Base-by-base conservation (phyloP, 1,284 basidiomycete species). In the Takashimella koratensis region DNA sequence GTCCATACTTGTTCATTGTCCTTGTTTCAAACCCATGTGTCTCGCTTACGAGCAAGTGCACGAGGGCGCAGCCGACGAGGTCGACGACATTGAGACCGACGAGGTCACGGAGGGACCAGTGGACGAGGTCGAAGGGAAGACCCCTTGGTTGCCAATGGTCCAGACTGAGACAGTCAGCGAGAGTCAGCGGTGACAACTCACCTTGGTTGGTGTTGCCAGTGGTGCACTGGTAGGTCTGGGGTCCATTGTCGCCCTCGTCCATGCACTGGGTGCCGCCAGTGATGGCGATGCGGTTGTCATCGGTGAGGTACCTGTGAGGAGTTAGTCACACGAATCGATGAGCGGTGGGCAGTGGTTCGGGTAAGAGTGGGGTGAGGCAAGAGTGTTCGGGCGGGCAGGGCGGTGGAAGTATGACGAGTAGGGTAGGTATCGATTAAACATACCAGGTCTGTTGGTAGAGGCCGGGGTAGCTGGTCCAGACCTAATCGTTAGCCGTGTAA, bases 201-300 rank as follows among this genome's bases (percentile, higher is more conserved):
- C 65, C 49, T 48, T 70, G 67, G 51, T 70, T 68, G 51, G 57
- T 64, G 51, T 66, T 66, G 40, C 54, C 59, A 11, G 61, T 56
- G n/a, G 58, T 60, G 55, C 67, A 70, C 43, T 66, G 53, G 52
- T 63, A 70, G 6, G 64, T 68, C 53, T 70, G 67, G n/a, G 58
- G 54, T 24, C 62, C 62, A 36, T 57, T 59, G 40, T 55, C 52
- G 3, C 58, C 62, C 30, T 64, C 41, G 51, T 70, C 68, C 10
- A 70, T 58, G 56, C 68, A 70, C 51, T 66, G 67, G 46, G 57
- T 59, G 27, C 63, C 62, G 30, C 65, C 65, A 27, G 60, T 69
- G 39, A 70, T 61, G 43, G 69, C 67, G 43, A 73, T 67, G 25
- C 66, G 63, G 43, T 64, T 52, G 55, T 69, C 70, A 21, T 49